Evolutionary conservation across 73 alveolate genomes (phyloP).

Genomic region (Durusdinium trenchii): DNA sequence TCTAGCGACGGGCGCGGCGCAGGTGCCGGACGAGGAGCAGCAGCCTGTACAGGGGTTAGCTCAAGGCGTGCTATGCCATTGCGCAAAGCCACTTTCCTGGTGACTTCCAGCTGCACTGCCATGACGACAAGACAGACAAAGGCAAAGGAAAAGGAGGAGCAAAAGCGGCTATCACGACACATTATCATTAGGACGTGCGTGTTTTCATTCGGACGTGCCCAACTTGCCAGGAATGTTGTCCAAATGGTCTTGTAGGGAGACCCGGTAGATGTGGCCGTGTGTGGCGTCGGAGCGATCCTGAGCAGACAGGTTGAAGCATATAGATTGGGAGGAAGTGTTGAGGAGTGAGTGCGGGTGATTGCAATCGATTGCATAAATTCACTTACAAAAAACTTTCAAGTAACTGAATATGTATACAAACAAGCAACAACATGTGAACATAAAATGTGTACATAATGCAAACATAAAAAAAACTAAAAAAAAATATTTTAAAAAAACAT

Average conservation of each 20-base stretch:
- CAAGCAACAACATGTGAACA: background rate
- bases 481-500: background rate
- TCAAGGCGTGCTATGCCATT: background rate
- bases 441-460: background rate
- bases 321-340: background rate
- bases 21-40: background rate
- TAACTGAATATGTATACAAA: background rate
- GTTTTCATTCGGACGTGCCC: background rate
- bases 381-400: background rate
- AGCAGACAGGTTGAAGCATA: background rate
- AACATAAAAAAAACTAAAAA: no score
- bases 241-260: background rate
- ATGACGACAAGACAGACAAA: background rate
- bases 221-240: background rate
- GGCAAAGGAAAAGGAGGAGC: background rate
- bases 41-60: background rate
- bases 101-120: constrained; percentile 5
- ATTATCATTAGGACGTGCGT: background rate
- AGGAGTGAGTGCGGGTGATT: background rate
- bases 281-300: background rate
- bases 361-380: background rate
- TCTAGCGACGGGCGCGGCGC: background rate
- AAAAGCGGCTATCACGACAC: constrained; percentile 3
- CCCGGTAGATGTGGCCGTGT: background rate
- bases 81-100: background rate